Percentiles rank a stretch among this genome's conserved stretches.
phyloP scores from a whole-genome alignment of 345 rosid genomes.

The Arabidopsis thaliana region TAIR10.1 NC_003070.9:20845001-20845500 shows the following conservation, averaged over 20 bases:
- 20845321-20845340: too few relatives aligned
- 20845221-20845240: neutral
- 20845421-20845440: constrained; percentile 80
- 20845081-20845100: constrained; percentile 77
- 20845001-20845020: neutral
- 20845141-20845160: neutral
- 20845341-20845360: constrained; percentile 45
- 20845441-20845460: constrained; percentile 76
- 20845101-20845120: constrained; percentile 71
- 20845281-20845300: neutral
- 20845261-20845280: neutral
- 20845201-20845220: neutral
- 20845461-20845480: constrained; percentile 77
- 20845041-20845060: constrained; percentile 50
- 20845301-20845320: too few relatives aligned
- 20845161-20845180: neutral
- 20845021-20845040: constrained; percentile 2
- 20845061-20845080: constrained; percentile 79
- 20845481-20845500: constrained; percentile 89
- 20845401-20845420: constrained; percentile 89
- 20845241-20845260: neutral
- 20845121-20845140: constrained; percentile 58
- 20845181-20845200: neutral
- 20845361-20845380: constrained; percentile 90
- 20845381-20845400: constrained; percentile 72